Conservation (phyloP, 345 rosid genomes). For the Abelmoschus esculentus region DNA sequence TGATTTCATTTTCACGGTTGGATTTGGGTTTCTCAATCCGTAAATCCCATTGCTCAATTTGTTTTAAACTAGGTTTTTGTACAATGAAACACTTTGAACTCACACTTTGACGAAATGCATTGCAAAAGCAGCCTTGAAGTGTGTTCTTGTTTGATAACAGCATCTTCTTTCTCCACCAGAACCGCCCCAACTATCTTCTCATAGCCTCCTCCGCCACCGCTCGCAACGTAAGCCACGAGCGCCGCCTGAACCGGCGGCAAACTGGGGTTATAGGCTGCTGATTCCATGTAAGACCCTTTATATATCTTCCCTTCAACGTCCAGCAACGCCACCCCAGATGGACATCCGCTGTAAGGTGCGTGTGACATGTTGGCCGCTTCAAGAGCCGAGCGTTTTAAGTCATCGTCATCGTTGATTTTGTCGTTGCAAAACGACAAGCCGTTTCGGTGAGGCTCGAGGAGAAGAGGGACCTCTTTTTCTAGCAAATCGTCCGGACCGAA, state of each 20-base stretch:
- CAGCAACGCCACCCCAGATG: slow-evolving; percentile 75
- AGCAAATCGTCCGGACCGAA: slow-evolving; percentile 84
- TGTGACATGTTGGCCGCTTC: slow-evolving; percentile 78
- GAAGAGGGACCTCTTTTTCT: slow-evolving; percentile 48
- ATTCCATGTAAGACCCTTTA: slow-evolving; percentile 76
- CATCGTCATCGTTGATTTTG: slow-evolving; percentile 2
- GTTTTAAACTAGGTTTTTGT: not conserved
- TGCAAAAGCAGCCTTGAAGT: slow-evolving; percentile 62
- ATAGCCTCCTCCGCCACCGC: slow-evolving; percentile 60
- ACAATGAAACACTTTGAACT: slow-evolving; percentile 64
- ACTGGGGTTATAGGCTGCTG: slow-evolving; percentile 94
- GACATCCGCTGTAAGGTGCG: slow-evolving; percentile 83
- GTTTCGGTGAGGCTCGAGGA: slow-evolving; percentile 59
- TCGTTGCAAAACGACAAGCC: slow-evolving; percentile 20
- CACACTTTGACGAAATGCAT: slow-evolving; percentile 60
- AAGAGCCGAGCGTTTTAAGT: slow-evolving; percentile 42
- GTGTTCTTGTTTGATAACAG: slow-evolving; percentile 54
- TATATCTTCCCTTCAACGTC: slow-evolving; percentile 73
- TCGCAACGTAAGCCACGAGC: slow-evolving; percentile 60
- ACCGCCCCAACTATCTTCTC: slow-evolving; percentile 63
- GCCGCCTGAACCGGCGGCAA: slow-evolving; percentile 95
- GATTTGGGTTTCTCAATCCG: not conserved
- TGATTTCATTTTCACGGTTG: slow-evolving; percentile 1
- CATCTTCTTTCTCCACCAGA: slow-evolving; percentile 73
- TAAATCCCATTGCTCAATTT: not conserved